Base-by-base conservation (phyloP, 345 rosid genomes). In the Citrus australasica region DNA sequence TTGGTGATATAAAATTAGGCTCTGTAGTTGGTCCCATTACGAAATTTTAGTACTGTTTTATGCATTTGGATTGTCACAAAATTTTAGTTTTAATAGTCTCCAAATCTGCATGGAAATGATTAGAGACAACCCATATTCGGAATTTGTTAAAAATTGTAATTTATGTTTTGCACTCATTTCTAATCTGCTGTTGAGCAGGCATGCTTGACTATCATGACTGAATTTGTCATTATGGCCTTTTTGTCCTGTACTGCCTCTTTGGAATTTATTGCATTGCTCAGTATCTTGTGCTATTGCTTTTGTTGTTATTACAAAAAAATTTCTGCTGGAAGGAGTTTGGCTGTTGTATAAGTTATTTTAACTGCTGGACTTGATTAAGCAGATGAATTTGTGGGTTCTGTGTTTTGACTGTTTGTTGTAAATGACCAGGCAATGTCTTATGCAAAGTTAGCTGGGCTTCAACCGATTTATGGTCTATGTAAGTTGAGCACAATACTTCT, bases 361-460 rank as follows among this genome's bases (percentile, higher is more conserved):
- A 55, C 40, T 68, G 22, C 74, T 56, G 7, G 6, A 51, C 25
- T 69, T 70, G 71, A 48, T 55, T 55, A 22, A 46, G 37, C 69
- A 35, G 66, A 61, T 82, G 67, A 42, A 55, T 56, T 42, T 16
- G 64, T 67, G 3, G 46, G 58, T 35, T 25, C n/a, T 46, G 38
- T 48, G 63, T 6, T 66, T 61, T 80, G 68, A 74, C 65, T 73
- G 32, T 79, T 79, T 84, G 71, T 80, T 87, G 85, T 74, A 76
- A 82, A 59, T 91, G 86, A 83, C 71, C 97, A 96, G 99, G 95
- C 93, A 69, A 94, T 96, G 98, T 96, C 99, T 56, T 96, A 96
- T 83, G 98, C 99, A 68, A 96, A 94, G 77, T 90, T 96, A 78
- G 99, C 99, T 65, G 98, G 99, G 78, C 94, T 96, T 83, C 87